Percentiles rank a stretch among this genome's conserved stretches.
Evolutionary conservation across 805 yeast species (phyloP).

Genomic region (Yamadazyma phyllophila): DNA sequence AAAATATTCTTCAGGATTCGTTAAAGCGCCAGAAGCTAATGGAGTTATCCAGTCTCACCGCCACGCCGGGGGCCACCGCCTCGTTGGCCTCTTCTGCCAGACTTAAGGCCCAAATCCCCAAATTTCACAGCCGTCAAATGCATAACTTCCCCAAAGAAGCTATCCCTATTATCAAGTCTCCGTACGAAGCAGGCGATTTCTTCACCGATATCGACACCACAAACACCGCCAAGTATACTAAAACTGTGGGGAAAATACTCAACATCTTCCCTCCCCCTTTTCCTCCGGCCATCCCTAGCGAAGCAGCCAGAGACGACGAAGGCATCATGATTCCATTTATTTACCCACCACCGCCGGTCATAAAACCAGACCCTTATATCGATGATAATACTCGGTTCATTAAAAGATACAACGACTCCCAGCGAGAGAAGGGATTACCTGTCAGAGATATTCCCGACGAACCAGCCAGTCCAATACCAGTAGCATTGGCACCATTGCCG

Average conservation of each 20-base stretch:
- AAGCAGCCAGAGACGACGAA: slow-evolving; percentile 8
- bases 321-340: slow-evolving; percentile 46
- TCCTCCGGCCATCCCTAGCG: slow-evolving; percentile 25
- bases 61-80: background rate
- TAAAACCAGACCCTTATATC: slow-evolving; percentile 24
- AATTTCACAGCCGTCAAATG: slow-evolving; percentile 14
- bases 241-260: slow-evolving; percentile 6
- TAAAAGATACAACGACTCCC: slow-evolving; percentile 4
- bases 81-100: background rate
- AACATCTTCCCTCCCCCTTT: slow-evolving; percentile 37
- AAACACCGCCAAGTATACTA: slow-evolving; percentile 15
- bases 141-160: slow-evolving; percentile 38
- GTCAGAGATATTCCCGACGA: background rate
- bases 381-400: slow-evolving; percentile 11
- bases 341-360: slow-evolving; percentile 41
- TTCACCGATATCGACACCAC: slow-evolving; percentile 30
- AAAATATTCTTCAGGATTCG: background rate
- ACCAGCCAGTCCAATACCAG: slow-evolving; percentile 4
- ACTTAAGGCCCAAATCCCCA: slow-evolving; percentile 2
- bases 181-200: slow-evolving; percentile 30
- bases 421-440: background rate
- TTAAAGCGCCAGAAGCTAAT: slow-evolving; percentile 5
- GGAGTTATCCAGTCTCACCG: slow-evolving; percentile 1
- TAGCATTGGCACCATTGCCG: slow-evolving; percentile 39
- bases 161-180: slow-evolving; percentile 34